These are phyloP conservation scores for Teunomyces atbi DNA, from an alignment of 805 yeast species.

Conservation along the genomic window DNA sequence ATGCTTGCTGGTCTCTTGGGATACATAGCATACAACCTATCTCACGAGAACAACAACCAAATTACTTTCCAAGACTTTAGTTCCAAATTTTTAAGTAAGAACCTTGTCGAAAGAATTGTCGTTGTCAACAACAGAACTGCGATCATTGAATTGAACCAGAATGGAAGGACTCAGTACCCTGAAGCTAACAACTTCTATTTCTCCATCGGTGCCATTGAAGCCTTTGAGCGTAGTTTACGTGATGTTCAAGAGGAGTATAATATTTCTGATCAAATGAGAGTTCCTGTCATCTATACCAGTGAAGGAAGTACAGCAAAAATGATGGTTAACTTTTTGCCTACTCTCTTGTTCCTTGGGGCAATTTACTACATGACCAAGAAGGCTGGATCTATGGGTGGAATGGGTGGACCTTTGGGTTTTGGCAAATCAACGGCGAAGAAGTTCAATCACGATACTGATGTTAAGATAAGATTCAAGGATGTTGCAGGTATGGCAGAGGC, in stretches of 20 bases:
- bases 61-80: slow-evolving; percentile 93
- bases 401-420: slow-evolving; percentile 77
- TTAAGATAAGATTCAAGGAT: slow-evolving; percentile 84
- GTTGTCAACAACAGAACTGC: slow-evolving; percentile 80
- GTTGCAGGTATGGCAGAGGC: slow-evolving; percentile 99
- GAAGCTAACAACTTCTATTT: slow-evolving; percentile 46
- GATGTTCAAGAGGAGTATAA: slow-evolving; percentile 70
- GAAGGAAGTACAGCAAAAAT: slow-evolving; percentile 67
- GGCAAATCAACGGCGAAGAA: slow-evolving; percentile 90
- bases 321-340: slow-evolving; percentile 79
- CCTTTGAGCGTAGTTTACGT: slow-evolving; percentile 77
- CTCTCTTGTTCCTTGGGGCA: slow-evolving; percentile 84
- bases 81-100: slow-evolving; percentile 68
- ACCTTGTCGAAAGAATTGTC: slow-evolving; percentile 67
- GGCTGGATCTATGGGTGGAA: slow-evolving; percentile 67
- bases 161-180: slow-evolving; percentile 50
- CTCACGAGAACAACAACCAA: slow-evolving; percentile 38
- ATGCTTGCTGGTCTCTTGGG: slow-evolving; percentile 27
- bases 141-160: slow-evolving; percentile 63
- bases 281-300: slow-evolving; percentile 79
- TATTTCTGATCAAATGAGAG: slow-evolving; percentile 58
- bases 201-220: slow-evolving; percentile 84
- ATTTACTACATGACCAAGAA: slow-evolving; percentile 76
- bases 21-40: slow-evolving; percentile 20
- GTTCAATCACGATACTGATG: slow-evolving; percentile 88